Percentiles rank a stretch among this genome's conserved stretches.
phyloP scores from a whole-genome alignment of 257 asterid species.

The Verbena officinalis region DNA sequence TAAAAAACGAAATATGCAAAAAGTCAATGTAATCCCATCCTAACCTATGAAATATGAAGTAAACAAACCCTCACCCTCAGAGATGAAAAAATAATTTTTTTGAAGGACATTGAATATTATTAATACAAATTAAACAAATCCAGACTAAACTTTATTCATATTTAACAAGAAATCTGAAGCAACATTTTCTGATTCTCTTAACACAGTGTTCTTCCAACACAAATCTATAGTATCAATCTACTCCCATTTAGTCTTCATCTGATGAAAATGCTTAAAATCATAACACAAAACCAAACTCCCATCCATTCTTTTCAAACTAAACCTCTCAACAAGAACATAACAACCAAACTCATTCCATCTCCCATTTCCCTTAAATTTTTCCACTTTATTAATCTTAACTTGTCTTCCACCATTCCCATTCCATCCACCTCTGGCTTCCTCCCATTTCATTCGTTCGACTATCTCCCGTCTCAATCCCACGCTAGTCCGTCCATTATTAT shows the following conservation, averaged over 20 bases:
- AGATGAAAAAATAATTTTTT: no score
- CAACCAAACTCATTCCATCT: slow-evolving; percentile 50
- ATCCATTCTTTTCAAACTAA: slow-evolving; percentile 56
- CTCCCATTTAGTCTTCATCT: slow-evolving; percentile 47
- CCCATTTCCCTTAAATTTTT: slow-evolving; percentile 30
- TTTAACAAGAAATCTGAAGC: neutral
- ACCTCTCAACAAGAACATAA: slow-evolving; percentile 65
- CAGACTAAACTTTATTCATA: neutral
- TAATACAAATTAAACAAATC: no score
- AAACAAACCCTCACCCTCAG: no score
- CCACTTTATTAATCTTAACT: slow-evolving; percentile 39
- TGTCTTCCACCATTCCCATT: slow-evolving; percentile 28
- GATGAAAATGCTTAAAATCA: slow-evolving; percentile 52
- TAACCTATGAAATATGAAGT: no score
- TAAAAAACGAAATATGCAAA: no score
- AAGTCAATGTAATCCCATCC: no score
- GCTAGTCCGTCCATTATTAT: slow-evolving; percentile 11
- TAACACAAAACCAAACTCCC: slow-evolving; percentile 45
- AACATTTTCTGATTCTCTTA: neutral
- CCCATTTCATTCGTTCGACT: slow-evolving; percentile 64
- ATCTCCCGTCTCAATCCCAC: slow-evolving; percentile 57
- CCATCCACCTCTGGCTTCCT: slow-evolving; percentile 49
- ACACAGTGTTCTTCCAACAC: neutral
- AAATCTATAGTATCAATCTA: neutral
- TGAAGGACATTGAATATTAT: no score